phyloP scores from a whole-genome alignment of 495 filamentous ascomycete species.

The Filosporella fistucella region DNA sequence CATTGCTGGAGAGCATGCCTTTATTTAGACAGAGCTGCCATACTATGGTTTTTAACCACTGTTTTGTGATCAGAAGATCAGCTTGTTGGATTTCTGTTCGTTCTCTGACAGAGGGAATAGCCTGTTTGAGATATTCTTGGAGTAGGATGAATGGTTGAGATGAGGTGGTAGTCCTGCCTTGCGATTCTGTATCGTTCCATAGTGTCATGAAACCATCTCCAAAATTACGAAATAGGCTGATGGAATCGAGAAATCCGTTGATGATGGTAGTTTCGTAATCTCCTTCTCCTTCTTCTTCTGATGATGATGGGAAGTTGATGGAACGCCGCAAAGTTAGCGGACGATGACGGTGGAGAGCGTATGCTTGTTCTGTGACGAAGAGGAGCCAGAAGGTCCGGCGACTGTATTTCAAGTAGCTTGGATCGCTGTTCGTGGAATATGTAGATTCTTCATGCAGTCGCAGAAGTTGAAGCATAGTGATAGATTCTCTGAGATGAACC shows the following conservation, averaged over 20 bases:
- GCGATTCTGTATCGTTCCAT: constrained; percentile 10
- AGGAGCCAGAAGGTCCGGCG: constrained; percentile 21
- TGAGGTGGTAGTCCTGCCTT: constrained; percentile 1
- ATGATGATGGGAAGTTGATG: constrained; percentile 11
- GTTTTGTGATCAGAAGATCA: constrained; percentile 53
- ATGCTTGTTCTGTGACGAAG: constrained; percentile 21
- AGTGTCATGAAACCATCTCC: constrained; percentile 14
- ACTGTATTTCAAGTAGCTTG: not conserved
- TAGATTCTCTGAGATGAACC: constrained; percentile 22
- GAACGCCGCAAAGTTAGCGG: constrained; percentile 16
- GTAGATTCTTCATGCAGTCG: constrained; percentile 16
- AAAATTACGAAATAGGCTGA: constrained; percentile 13
- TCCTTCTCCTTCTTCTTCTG: too few species aligned
- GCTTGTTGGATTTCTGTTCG: constrained; percentile 3
- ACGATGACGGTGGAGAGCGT: constrained; percentile 18
- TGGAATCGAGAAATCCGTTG: constrained; percentile 11
- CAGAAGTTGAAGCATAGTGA: constrained; percentile 13
- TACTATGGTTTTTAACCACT: constrained; percentile 56
- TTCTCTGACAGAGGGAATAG: constrained; percentile 5
- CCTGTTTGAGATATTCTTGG: constrained; percentile 3
- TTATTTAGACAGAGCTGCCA: constrained; percentile 55
- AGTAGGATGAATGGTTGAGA: constrained; percentile 4
- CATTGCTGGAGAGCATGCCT: constrained; percentile 31
- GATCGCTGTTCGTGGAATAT: constrained; percentile 3
- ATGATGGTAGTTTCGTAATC: constrained; percentile 13